phyloP scores from a whole-genome alignment of 306 rosid genomes.

The Quercus berberidifolia region DNA sequence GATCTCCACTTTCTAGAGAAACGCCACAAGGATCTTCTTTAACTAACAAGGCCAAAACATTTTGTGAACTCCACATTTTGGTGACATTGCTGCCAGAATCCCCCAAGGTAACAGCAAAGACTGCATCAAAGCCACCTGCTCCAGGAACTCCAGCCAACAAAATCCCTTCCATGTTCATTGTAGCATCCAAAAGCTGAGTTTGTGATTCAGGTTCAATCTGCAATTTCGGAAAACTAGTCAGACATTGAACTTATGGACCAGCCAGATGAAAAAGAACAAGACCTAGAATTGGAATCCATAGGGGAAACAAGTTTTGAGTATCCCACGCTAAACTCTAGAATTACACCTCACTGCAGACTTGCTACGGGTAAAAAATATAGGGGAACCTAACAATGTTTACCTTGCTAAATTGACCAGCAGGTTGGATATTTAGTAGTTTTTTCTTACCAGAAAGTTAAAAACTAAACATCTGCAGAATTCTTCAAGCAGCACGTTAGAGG shows the following conservation, averaged over 20 bases:
- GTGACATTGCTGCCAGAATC: slow-evolving; percentile 51
- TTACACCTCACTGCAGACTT: slow-evolving; percentile 7
- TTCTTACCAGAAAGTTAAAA: neutral
- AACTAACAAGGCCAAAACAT: slow-evolving; percentile 85
- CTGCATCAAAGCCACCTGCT: slow-evolving; percentile 97
- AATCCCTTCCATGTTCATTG: slow-evolving; percentile 91
- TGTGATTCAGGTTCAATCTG: slow-evolving; percentile 96
- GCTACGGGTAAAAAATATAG: slow-evolving; percentile 2
- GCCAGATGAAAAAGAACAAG: neutral
- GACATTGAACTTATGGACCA: neutral
- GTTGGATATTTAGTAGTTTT: neutral
- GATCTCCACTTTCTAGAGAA: slow-evolving; percentile 75
- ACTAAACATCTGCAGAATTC: neutral
- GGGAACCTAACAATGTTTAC: neutral
- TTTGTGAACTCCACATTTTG: slow-evolving; percentile 51
- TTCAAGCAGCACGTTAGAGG: neutral
- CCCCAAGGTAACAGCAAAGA: slow-evolving; percentile 83
- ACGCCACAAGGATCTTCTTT: slow-evolving; percentile 92
- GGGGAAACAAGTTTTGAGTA: slow-evolving; percentile 1
- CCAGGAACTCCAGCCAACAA: slow-evolving; percentile 98
- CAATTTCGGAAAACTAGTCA: slow-evolving; percentile 17
- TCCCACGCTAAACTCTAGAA: slow-evolving; percentile 5
- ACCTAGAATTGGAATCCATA: neutral
- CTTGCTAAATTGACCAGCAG: neutral
- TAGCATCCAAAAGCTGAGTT: slow-evolving; percentile 75